phyloP scores from a whole-genome alignment of 2,329 filamentous ascomycete genomes.

The Alternaria consortialis region DNA sequence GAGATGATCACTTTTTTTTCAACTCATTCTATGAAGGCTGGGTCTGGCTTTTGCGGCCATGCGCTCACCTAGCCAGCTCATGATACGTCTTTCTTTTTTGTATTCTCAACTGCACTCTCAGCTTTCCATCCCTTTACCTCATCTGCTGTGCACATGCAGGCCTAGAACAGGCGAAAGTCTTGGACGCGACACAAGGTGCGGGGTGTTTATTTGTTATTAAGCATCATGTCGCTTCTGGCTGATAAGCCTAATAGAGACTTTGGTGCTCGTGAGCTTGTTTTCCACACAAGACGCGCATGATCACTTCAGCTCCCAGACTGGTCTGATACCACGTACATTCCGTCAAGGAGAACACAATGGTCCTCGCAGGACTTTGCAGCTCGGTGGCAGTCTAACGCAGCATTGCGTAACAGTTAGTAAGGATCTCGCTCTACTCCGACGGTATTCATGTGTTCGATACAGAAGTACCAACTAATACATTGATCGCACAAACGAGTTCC shows the following conservation, averaged over 20 bases:
- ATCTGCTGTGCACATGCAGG: not conserved
- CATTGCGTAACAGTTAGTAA: constrained; percentile 1
- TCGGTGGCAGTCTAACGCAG: constrained; percentile 1
- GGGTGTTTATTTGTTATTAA: constrained; percentile 6
- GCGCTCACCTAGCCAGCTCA: not conserved
- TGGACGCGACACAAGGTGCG: constrained; percentile 2
- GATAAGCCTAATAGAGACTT: constrained; percentile 3
- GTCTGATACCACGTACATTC: constrained; percentile 3
- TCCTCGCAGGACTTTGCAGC: constrained; percentile 18
- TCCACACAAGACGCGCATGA: constrained; percentile 15
- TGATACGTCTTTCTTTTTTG: not conserved
- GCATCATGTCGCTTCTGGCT: not conserved
- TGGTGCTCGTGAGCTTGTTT: constrained; percentile 10
- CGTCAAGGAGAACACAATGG: constrained; percentile 9
- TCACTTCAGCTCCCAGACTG: constrained; percentile 9
- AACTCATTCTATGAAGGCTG: not conserved
- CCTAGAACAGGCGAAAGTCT: not conserved
- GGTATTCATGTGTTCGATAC: not conserved
- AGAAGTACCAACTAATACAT: not conserved
- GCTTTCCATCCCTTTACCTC: not conserved
- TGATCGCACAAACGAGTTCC: constrained; percentile 1
- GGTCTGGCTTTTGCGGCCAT: not conserved
- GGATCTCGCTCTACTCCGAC: not conserved
- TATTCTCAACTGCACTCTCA: not conserved
- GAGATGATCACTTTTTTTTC: constrained; percentile 11